Percentiles rank a stretch among this genome's conserved stretches.
Conservation (phyloP, 2,329 filamentous ascomycete species). For the Arachnomyces sp. region DNA sequence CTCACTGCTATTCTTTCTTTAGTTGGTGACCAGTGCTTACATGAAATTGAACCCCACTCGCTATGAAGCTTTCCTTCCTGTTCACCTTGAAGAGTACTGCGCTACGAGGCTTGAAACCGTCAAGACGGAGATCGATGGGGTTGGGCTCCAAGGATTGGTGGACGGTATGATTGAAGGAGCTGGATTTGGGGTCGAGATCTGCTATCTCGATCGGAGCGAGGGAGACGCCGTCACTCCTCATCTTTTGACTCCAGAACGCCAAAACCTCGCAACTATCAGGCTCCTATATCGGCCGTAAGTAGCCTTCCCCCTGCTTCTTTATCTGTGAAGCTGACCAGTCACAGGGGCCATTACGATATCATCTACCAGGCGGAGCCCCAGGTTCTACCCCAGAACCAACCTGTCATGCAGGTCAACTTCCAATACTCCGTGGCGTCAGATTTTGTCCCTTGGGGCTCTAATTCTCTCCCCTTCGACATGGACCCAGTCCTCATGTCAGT, state of each 20-base stretch:
- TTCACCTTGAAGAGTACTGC: slow-evolving; percentile 61
- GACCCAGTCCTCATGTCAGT: slow-evolving; percentile 35
- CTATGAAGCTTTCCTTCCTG: slow-evolving; percentile 66
- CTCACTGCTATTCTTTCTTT: slow-evolving; percentile 22
- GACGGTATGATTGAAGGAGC: slow-evolving; percentile 73
- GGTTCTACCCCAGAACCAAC: slow-evolving; percentile 3
- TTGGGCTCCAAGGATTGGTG: slow-evolving; percentile 71
- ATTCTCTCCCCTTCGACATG: slow-evolving; percentile 31
- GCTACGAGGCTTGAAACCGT: slow-evolving; percentile 63
- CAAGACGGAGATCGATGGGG: slow-evolving; percentile 78
- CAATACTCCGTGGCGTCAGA: slow-evolving; percentile 35
- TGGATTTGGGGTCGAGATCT: slow-evolving; percentile 73
- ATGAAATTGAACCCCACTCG: slow-evolving; percentile 65
- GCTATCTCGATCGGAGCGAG: slow-evolving; percentile 80
- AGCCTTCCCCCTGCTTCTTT: slow-evolving; percentile 1
- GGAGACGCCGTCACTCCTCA: slow-evolving; percentile 62
- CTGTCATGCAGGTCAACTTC: slow-evolving; percentile 32
- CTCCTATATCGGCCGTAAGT: slow-evolving; percentile 61
- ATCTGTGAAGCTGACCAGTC: neutral
- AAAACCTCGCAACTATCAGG: slow-evolving; percentile 55
- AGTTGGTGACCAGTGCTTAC: slow-evolving; percentile 77
- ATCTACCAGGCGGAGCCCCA: slow-evolving; percentile 61
- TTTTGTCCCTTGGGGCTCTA: slow-evolving; percentile 30
- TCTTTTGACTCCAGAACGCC: slow-evolving; percentile 26
- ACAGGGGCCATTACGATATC: slow-evolving; percentile 83